These are phyloP conservation scores for Colletotrichum sp. DNA, from an alignment of 2,329 filamentous ascomycete species.

Conservation along the genomic window DNA sequence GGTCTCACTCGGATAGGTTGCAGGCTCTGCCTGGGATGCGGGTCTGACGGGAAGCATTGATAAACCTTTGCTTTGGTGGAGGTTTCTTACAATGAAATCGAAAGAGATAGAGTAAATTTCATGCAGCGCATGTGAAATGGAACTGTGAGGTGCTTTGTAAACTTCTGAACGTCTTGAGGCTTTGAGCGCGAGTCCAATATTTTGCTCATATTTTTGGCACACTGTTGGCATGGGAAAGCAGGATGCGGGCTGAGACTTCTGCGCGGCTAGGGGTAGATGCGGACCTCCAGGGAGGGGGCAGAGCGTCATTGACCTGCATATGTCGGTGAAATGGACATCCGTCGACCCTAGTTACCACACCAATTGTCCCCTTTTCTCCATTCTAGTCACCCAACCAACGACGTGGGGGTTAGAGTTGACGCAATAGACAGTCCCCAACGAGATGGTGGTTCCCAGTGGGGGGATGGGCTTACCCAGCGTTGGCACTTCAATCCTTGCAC, in stretches of 20 bases:
- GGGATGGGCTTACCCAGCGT: background rate
- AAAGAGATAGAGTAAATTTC: background rate
- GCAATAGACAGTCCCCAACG: background rate
- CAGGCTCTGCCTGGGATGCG: background rate
- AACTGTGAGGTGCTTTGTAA: background rate
- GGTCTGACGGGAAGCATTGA: background rate
- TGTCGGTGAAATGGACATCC: background rate
- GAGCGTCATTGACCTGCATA: background rate
- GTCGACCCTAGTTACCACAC: no score
- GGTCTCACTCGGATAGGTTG: background rate
- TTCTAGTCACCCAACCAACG: background rate
- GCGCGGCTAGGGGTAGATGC: background rate
- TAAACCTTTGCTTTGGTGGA: background rate
- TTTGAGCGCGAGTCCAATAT: background rate
- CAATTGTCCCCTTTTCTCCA: background rate
- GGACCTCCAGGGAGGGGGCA: background rate
- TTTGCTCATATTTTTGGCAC: background rate
- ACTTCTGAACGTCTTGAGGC: background rate
- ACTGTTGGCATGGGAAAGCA: background rate
- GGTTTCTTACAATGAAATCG: background rate
- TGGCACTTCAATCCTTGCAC: background rate
- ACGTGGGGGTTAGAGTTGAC: background rate
- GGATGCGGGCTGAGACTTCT: background rate
- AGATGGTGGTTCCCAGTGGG: background rate
- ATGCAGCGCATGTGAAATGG: background rate